Conservation (phyloP, 2,329 filamentous ascomycete species). For the Neopestalotiopsis sp. region DNA sequence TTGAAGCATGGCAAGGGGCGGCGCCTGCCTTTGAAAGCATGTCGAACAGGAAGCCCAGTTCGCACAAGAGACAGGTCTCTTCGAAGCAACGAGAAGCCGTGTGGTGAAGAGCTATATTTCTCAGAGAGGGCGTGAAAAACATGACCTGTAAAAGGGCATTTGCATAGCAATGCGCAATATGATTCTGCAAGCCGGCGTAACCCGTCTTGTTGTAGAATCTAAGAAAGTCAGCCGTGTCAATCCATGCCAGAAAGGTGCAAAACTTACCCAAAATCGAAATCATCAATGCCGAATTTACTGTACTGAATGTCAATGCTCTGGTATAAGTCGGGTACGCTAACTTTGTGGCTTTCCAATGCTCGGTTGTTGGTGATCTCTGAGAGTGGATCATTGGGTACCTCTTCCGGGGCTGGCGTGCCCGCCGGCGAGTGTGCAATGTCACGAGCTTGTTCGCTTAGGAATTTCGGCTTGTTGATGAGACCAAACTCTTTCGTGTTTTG, state of each 20-base stretch:
- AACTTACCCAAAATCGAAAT: slow-evolving; percentile 91
- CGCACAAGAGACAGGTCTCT: slow-evolving; percentile 87
- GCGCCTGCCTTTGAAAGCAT: slow-evolving; percentile 97
- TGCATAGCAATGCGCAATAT: slow-evolving; percentile 95
- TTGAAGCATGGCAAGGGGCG: slow-evolving; percentile 94
- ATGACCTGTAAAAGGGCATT: slow-evolving; percentile 91
- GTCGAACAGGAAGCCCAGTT: slow-evolving; percentile 93
- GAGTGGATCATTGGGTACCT: slow-evolving; percentile 60
- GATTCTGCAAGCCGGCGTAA: slow-evolving; percentile 92
- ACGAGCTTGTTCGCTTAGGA: slow-evolving; percentile 90
- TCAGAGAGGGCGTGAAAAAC: slow-evolving; percentile 85
- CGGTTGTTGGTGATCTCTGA: slow-evolving; percentile 68
- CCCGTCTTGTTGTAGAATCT: slow-evolving; percentile 94
- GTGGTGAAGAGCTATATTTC: slow-evolving; percentile 88
- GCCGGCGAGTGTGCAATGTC: slow-evolving; percentile 60
- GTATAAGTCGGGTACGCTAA: slow-evolving; percentile 88
- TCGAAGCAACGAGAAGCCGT: slow-evolving; percentile 83
- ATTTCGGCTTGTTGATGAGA: slow-evolving; percentile 80
- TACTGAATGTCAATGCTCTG: slow-evolving; percentile 97
- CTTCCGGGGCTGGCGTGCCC: slow-evolving; percentile 47
- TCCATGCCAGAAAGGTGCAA: neutral
- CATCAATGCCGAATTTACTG: slow-evolving; percentile 98
- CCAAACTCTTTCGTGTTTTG: slow-evolving; percentile 64
- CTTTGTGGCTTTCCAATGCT: slow-evolving; percentile 75
- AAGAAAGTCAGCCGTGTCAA: slow-evolving; percentile 19